Conservation (phyloP, 1,284 basidiomycete species). For the Phylloporus gajari region DNA sequence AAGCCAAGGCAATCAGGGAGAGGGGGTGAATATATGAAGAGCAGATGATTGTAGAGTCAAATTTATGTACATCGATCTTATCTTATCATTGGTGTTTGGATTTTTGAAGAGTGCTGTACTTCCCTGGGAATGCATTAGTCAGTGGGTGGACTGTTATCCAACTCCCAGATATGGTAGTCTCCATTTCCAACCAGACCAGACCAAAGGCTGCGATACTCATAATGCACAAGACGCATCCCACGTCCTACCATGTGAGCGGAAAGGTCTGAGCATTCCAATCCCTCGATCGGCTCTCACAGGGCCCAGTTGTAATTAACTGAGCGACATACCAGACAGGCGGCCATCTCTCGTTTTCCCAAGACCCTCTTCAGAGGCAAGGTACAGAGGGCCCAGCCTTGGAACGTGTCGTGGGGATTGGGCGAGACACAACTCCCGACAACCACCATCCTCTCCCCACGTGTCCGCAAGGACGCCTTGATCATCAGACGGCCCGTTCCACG, state of each 20-base stretch:
- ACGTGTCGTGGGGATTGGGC: constrained; percentile 45
- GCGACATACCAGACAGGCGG: constrained; percentile 45
- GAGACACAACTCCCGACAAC: constrained; percentile 2
- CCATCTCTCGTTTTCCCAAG: constrained; percentile 30
- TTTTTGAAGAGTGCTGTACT: no score
- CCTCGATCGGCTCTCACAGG: constrained; percentile 45
- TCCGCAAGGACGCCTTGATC: constrained; percentile 28
- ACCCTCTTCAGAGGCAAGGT: constrained; percentile 43
- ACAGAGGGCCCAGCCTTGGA: constrained; percentile 33
- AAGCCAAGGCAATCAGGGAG: constrained; percentile 29
- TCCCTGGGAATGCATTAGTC: constrained; percentile 4
- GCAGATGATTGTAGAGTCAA: constrained; percentile 37
- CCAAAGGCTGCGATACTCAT: constrained; percentile 46
- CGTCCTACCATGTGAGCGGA: constrained; percentile 42
- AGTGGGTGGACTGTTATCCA: no score
- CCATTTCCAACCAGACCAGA: constrained; percentile 39
- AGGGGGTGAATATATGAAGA: constrained; percentile 42
- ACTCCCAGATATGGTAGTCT: no score
- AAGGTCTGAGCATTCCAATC: constrained; percentile 48
- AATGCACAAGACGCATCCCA: constrained; percentile 27
- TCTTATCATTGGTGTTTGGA: neutral
- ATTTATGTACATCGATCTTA: neutral
- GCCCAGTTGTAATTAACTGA: constrained; percentile 44
- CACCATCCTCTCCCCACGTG: constrained; percentile 17
- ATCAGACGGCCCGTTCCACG: neutral